Evolutionary conservation across 1,139 yeast species (phyloP), one percentile per base, ranked within the genome.

Genomic region (Blastobotrys malaysiensis): DNA sequence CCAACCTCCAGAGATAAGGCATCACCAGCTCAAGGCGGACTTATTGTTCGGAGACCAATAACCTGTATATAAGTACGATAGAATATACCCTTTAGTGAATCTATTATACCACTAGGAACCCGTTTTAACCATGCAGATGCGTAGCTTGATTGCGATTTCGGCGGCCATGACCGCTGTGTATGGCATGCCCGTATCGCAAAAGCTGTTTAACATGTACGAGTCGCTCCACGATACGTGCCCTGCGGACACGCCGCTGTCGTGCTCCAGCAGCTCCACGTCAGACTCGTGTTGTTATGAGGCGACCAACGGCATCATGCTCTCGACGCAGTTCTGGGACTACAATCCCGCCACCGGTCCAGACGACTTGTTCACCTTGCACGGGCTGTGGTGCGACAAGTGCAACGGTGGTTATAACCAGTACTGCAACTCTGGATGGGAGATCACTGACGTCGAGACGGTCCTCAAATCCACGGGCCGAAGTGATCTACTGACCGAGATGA

Each of bases 321-420:
- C 84, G 64, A 88, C 98, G 0, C 98, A 93, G 68, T 90, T 91
- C 70, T 93, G 98, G 98, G 96, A 90, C 69, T 88, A 87, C 66
- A 74, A 75, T 57, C 97, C 97, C 0, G 83, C 95, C 1, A 77
- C 85, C 57, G 96, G 97, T 1, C 86, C 88, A 0, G 75, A 79
- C 49, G 85, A 89, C 60, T 74, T 82, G 57, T 93, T 89, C 71
- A 93, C 98, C 0, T 73, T 88, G 39, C 95, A 88, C 67, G 96
- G 96, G 0, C 71, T 87, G 51, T 88, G 96, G 96, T 89, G 91
- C 5, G 95, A 88, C 68, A 80, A 81, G 63, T 88, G 96, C 68
- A 82, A 79, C 63, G 95, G 95, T 0, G 76, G 84, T 0, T 88
- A 76, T 67, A 82, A 80, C 55, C 89, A 84, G 69, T 89, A 84